Percentiles rank a stretch among this genome's conserved stretches.
Conservation (phyloP, 768 basidiomycete species). For the Chlorophyllum brunneum region DNA sequence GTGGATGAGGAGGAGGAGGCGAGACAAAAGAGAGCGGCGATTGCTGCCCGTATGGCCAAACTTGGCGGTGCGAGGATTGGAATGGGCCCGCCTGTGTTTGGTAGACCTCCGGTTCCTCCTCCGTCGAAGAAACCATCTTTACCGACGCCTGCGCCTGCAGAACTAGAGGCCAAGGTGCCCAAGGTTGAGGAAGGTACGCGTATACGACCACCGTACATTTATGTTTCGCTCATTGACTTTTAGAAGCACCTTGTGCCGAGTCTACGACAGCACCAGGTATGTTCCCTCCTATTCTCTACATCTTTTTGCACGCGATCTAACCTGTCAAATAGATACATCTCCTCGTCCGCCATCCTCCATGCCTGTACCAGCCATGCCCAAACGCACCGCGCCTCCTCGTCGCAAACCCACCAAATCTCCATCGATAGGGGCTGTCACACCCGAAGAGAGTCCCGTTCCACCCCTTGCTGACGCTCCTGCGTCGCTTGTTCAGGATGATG, state of each 20-base stretch:
- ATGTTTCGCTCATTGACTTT: not conserved
- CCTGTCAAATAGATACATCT: constrained; percentile 15
- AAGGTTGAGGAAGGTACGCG: constrained; percentile 5
- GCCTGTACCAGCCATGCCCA: constrained; percentile 72
- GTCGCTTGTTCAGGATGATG: not conserved
- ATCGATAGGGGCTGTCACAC: not conserved
- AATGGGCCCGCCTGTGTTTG: constrained; percentile 74
- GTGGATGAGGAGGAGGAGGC: constrained; percentile 66
- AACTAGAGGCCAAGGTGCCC: not conserved
- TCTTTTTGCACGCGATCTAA: not conserved
- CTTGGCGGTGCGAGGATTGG: constrained; percentile 83
- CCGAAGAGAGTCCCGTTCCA: constrained; percentile 4
- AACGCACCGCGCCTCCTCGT: constrained; percentile 72
- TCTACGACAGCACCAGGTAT: not conserved
- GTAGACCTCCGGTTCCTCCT: constrained; percentile 36
- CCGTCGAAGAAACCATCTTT: constrained; percentile 22
- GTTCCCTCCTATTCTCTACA: not conserved
- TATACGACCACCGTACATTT: too few species aligned
- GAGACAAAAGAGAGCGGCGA: constrained; percentile 75
- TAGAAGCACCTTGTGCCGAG: not conserved
- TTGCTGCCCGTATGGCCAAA: constrained; percentile 91
- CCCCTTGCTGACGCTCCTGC: not conserved
- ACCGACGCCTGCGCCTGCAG: constrained; percentile 8
- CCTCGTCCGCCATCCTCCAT: constrained; percentile 49
- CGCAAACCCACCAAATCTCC: constrained; percentile 36